Base-by-base conservation (phyloP, 225 moss, liverwort and hornwort genomes). In the Pseudisothecium myosuroides region DNA sequence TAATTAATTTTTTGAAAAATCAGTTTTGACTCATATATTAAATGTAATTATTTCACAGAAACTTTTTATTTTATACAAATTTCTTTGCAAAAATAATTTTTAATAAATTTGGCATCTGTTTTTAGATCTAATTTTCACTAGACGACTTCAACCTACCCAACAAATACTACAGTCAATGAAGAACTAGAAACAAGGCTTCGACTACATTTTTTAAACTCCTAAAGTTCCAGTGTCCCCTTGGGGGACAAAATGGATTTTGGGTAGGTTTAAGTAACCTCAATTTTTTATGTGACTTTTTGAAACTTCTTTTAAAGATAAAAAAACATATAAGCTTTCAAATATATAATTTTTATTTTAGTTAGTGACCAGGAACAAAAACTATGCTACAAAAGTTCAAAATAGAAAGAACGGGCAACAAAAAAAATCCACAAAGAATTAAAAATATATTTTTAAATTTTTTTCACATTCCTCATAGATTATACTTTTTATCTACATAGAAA, bases 331-430 rank as follows among this genome's bases (percentile, higher is more conserved):
- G 16, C 2, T 72, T 16, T 72, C 2, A 7, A 0, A 5, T 0
- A 27, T 27, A 43, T 27, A 24, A 39, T 7, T 69, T 69, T 13
- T 39, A 23, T 69, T 28, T 73, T 5, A 45, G 28, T 17, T 1
- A 0, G 3, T 27, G 6, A 1, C 0, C 1, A 0, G 0, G 9
- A 45, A 7, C 8, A 45, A 28, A 66, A 19, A 1, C 19, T 66
- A 36, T 66, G 19, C 5, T 3, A 43, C 28, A 43, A 10, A 43
- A 43, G 10, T 5, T 41, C 6, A 41, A 43, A 41, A 8, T 0
- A 4, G 0, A 17, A 2, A 7, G 22, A 0, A 23, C 1, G 1
- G 0, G 11, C 12, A 23, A 2, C 12, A 24, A 71, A 64, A 69
- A 69, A 41, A 41, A 13, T 41, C 26, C 5, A 14, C 7, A 41